These are phyloP conservation scores for Candida anutae DNA, from an alignment of 1,139 yeast genomes.

Conservation along the genomic window DNA sequence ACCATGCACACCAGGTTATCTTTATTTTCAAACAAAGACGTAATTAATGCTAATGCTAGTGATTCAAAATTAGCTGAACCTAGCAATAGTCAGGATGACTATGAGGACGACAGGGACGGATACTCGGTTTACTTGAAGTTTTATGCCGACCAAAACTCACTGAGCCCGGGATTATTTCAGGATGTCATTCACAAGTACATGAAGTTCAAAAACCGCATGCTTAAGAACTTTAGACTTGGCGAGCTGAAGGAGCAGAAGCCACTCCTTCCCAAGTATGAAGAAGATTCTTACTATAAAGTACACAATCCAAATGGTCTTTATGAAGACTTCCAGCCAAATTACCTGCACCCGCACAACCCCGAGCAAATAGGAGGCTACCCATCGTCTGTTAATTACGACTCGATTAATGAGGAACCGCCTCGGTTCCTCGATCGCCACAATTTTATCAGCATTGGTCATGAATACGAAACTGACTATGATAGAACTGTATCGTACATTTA, in stretches of 20 bases:
- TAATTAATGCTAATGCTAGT: background rate
- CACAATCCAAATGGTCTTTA: background rate
- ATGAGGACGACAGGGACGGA: constrained; percentile 11
- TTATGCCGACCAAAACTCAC: constrained; percentile 8
- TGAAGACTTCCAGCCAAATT: background rate
- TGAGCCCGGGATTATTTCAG: constrained; percentile 10
- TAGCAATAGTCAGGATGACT: constrained; percentile 3
- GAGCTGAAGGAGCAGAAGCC: background rate
- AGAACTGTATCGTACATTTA: constrained; percentile 29
- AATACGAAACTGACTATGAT: constrained; percentile 28
- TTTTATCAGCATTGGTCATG: constrained; percentile 9
- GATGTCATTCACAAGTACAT: constrained; percentile 12
- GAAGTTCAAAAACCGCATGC: constrained; percentile 11
- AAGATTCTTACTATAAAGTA: background rate
- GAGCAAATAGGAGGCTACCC: background rate
- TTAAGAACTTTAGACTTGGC: constrained; percentile 2
- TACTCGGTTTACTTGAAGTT: constrained; percentile 13
- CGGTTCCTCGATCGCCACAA: constrained; percentile 8
- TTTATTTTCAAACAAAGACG: background rate
- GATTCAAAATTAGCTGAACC: background rate
- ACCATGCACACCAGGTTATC: background rate
- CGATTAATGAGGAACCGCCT: constrained; percentile 27
- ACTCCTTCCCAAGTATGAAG: background rate
- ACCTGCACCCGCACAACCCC: background rate
- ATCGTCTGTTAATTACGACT: constrained; percentile 18